Conservation (phyloP, 305 asterid genomes). For the Fraxinus platypoda region DNA sequence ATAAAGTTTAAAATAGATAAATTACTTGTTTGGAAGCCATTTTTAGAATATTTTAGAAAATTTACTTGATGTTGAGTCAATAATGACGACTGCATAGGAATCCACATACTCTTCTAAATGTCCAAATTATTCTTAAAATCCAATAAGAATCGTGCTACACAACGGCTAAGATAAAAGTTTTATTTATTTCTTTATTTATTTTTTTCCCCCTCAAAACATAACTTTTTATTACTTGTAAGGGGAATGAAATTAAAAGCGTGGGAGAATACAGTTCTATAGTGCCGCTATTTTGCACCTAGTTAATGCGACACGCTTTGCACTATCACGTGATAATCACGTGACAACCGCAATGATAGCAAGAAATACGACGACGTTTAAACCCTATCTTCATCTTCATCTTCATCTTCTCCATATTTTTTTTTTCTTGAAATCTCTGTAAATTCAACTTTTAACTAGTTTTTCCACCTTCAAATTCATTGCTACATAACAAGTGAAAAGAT, state of each 20-base stretch:
- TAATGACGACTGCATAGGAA: too few relatives aligned
- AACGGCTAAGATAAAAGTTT: too few relatives aligned
- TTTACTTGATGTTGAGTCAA: too few relatives aligned
- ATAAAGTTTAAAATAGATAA: background rate
- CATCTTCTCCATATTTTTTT: slow-evolving; percentile 29
- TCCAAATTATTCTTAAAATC: too few relatives aligned
- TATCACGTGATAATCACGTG: background rate
- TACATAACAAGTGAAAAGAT: background rate
- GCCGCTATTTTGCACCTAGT: background rate
- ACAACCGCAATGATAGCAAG: background rate
- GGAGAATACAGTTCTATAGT: background rate
- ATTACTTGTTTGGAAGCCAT: background rate
- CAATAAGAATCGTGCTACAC: too few relatives aligned
- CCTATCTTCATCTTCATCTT: slow-evolving; percentile 52
- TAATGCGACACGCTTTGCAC: background rate
- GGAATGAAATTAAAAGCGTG: background rate
- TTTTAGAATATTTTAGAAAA: too few relatives aligned
- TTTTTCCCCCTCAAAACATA: background rate
- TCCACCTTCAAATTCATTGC: slow-evolving; percentile 15
- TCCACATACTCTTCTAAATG: too few relatives aligned
- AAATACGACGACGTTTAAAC: slow-evolving; percentile 37
- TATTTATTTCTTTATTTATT: too few relatives aligned
- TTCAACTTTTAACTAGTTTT: background rate
- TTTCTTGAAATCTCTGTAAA: background rate
- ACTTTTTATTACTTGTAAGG: background rate